A percentile compares a stretch with the other conserved stretches of the same genome.
phyloP scores from a whole-genome alignment of 1,284 basidiomycete genomes.

The Austropuccinia psidii region DNA sequence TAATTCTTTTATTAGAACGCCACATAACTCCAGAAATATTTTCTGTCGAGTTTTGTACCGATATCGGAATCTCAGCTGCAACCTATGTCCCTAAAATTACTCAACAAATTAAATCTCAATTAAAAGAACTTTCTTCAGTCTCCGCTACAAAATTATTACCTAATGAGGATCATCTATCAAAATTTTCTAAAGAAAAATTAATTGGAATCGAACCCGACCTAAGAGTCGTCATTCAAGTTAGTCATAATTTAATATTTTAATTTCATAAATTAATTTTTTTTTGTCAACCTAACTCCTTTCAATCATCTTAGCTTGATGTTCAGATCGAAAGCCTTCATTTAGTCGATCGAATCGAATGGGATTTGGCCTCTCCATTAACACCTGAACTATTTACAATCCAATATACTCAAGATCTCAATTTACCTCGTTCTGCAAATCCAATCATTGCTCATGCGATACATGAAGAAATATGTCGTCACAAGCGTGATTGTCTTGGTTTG shows the following conservation, averaged over 20 bases:
- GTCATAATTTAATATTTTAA: slow-evolving; percentile 45
- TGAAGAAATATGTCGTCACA: slow-evolving; percentile 89
- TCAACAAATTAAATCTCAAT: slow-evolving; percentile 76
- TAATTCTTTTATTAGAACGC: slow-evolving; percentile 48
- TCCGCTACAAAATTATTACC: slow-evolving; percentile 57
- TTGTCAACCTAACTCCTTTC: not conserved
- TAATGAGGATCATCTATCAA: slow-evolving; percentile 39
- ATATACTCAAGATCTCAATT: slow-evolving; percentile 76
- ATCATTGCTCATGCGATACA: slow-evolving; percentile 86
- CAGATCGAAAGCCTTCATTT: slow-evolving; percentile 87
- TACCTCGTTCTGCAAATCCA: slow-evolving; percentile 76
- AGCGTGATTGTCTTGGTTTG: slow-evolving; percentile 86
- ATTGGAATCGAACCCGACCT: slow-evolving; percentile 53
- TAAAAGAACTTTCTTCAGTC: slow-evolving; percentile 76
- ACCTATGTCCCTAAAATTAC: slow-evolving; percentile 70
- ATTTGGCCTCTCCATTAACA: slow-evolving; percentile 75
- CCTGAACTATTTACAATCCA: slow-evolving; percentile 75
- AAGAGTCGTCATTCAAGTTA: slow-evolving; percentile 76
- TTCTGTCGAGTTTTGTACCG: slow-evolving; percentile 73
- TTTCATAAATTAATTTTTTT: not conserved
- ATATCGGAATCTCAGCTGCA: slow-evolving; percentile 65
- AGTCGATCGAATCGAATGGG: slow-evolving; percentile 95
- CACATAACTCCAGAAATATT: slow-evolving; percentile 75
- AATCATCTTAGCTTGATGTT: slow-evolving; percentile 71
- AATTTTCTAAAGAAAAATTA: slow-evolving; percentile 41